A percentile compares a stretch with the other conserved stretches of the same genome.
Evolutionary conservation across 176 grass and related monocot species (phyloP).

Genomic region (Oryza punctata): DNA sequence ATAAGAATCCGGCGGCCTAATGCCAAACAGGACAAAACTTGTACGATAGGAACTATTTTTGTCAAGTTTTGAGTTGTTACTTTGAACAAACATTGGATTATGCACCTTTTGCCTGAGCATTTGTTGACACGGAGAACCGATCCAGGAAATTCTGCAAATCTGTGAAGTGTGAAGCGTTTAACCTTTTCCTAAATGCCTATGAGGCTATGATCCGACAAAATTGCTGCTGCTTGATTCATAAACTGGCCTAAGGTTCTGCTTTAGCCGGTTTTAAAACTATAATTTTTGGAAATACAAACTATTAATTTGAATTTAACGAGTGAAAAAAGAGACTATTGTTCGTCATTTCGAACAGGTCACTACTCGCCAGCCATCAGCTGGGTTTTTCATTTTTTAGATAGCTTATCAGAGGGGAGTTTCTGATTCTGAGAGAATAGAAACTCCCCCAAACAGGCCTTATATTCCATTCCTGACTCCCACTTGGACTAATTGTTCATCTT

Average conservation of each 20-base stretch:
- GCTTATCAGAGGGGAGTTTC: too few relatives aligned
- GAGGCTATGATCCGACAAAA: too few relatives aligned
- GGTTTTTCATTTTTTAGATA: too few relatives aligned
- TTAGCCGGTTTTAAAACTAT: neutral
- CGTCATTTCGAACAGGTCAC: too few relatives aligned
- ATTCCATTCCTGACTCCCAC: neutral
- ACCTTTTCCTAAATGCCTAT: too few relatives aligned
- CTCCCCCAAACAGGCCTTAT: too few relatives aligned
- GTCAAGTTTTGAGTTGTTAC: constrained; percentile 20
- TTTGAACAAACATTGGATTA: constrained; percentile 7
- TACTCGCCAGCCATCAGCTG: too few relatives aligned
- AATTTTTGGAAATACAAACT: neutral
- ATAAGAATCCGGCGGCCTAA: constrained; percentile 35
- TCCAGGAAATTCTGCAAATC: neutral
- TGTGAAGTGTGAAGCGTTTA: neutral
- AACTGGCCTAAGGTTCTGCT: too few relatives aligned
- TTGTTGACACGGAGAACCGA: neutral
- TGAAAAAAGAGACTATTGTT: too few relatives aligned
- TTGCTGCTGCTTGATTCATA: too few relatives aligned
- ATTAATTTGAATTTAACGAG: neutral
- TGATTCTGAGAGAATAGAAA: too few relatives aligned
- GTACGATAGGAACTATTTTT: neutral
- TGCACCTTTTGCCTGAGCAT: neutral
- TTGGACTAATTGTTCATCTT: neutral
- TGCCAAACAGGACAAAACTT: constrained; percentile 34